Base-by-base conservation (phyloP, 1,284 basidiomycete genomes). In the Boletellus deceptivus region DNA sequence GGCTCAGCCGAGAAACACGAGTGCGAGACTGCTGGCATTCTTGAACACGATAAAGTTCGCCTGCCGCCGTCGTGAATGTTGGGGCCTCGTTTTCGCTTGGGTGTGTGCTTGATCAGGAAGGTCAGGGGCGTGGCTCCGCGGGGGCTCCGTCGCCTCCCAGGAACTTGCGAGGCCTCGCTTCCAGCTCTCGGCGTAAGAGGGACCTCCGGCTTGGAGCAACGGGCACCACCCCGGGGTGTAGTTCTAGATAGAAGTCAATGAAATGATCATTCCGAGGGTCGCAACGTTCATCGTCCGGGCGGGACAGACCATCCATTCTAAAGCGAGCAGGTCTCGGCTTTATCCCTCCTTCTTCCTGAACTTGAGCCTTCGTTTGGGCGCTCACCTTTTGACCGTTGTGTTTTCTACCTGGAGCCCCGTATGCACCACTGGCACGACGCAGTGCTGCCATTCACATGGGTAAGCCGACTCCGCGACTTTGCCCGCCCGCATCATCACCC, bases 381-480 rank as follows among this genome's bases (percentile, higher is more conserved):
- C 29, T 31, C 29, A 10, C 29, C 13, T 11, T 7, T 11, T 5
- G 11, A 10, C 9, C 29, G 29, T 11, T 31, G 29, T 13, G 13
- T 31, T 31, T 31, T 31, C 29, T 31, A 11, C 29, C 29, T 31
- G 9, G 9, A 31, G 11, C 29, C 9, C 29, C 29, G 11, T 6
- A 46, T 63, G 61, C 3, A 49, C 22, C 41, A 45, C 36, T 20
- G 11, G 10, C 45, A 42, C 20, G 47, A 50, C 17, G 31, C 46
- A 18, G 22, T 16, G 6, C 14, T 52, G 7, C 63, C 63, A 4
- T 20, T 65, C 3, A 16, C 43, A 46, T 62, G 60, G 60, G 60
- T 58, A 58, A 42, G 61, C 20, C 24, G 6, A 17, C 20, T 20
- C 29, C 41, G 25, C 31, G n/a, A 14, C 4, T 18, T 10, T 8